Evolutionary conservation across 495 filamentous ascomycete genomes (phyloP).

Genomic region (Cercophora sp.): DNA sequence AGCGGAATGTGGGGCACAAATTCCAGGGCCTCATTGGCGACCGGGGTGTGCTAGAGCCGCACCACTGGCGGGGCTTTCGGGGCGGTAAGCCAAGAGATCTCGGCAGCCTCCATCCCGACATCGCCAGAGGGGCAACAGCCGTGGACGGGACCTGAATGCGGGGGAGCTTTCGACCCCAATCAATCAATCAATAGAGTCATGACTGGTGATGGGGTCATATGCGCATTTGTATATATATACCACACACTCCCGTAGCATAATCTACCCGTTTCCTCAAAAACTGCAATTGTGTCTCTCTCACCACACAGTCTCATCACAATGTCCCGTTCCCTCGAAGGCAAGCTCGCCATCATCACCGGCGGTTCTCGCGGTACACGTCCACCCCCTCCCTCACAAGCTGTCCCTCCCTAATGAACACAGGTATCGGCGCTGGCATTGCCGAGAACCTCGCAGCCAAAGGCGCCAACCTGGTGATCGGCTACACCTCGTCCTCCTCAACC

Average conservation of each 20-base stretch:
- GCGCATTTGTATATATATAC: neutral
- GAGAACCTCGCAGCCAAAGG: conserved; percentile 75
- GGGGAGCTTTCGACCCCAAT: no score
- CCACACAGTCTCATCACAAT: conserved; percentile 13
- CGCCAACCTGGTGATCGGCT: conserved; percentile 64
- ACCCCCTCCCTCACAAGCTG: neutral
- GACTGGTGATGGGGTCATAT: no score
- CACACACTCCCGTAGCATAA: no score
- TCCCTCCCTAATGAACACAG: conserved; percentile 38
- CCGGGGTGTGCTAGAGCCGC: conserved; percentile 21
- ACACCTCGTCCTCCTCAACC: conserved; percentile 51
- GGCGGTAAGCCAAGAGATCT: no score
- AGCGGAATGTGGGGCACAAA: no score
- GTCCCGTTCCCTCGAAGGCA: conserved; percentile 54
- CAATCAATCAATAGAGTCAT: no score
- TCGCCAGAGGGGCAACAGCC: neutral
- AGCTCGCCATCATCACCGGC: conserved; percentile 74
- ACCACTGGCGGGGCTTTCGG: conserved; percentile 35
- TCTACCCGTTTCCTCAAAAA: neutral
- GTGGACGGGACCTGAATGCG: neutral
- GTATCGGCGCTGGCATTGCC: conserved; percentile 82
- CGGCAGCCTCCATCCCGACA: conserved; percentile 14
- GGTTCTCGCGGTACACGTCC: conserved; percentile 62
- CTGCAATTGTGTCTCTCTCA: neutral
- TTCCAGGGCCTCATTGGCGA: neutral